Evolutionary conservation across 2,329 filamentous ascomycete species (phyloP), one percentile per base, ranked within the genome.

Genomic region (Fusarium sp.): DNA sequence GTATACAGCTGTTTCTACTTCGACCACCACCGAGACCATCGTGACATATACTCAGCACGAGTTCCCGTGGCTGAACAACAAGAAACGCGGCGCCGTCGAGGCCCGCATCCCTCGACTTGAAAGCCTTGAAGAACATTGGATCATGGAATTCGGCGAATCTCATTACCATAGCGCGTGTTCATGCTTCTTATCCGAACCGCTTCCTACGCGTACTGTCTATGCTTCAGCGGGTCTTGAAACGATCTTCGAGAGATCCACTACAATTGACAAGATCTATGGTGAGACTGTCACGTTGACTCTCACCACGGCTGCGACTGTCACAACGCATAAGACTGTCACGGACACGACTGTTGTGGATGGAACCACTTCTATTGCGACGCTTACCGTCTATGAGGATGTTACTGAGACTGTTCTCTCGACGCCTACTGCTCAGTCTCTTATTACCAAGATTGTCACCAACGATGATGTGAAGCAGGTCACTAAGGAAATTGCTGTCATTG

Each of bases 81-180:
- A 39, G 21, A 65, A 62, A 25, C 62, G 61, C 4, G 48, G 43
- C 21, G 56, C 49, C 3, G 2, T 37, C 2, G 18, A 37, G 3
- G 34, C 34, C 10, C 34, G 34, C 6, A 18, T 37, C 2, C 34
- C 34, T n/a, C 55, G 26, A 48, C 39, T 3, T 4, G 44, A n/a
- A 12, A 53, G 52, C 31, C 45, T 41, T 2, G 61, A 60, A 12
- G 42, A 67, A 19, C 50, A 34, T 10, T 67, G 64, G 64, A 37
- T 67, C 21, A 14, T 30, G 4, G 23, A 56, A 5, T 67, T 44
- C 1, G 64, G 64, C 25, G 45, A 53, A 25, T 19, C 21, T 8
- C 55, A 65, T 14, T 52, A 65, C 37, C 46, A 34, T 7, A 67
- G 56, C 28, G 64, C 64, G 5, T 67, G 64, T 21, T 67, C 62